These are phyloP conservation scores for Blastobotrys capitulatus DNA, from an alignment of 1,139 yeast species.

Conservation along the genomic window DNA sequence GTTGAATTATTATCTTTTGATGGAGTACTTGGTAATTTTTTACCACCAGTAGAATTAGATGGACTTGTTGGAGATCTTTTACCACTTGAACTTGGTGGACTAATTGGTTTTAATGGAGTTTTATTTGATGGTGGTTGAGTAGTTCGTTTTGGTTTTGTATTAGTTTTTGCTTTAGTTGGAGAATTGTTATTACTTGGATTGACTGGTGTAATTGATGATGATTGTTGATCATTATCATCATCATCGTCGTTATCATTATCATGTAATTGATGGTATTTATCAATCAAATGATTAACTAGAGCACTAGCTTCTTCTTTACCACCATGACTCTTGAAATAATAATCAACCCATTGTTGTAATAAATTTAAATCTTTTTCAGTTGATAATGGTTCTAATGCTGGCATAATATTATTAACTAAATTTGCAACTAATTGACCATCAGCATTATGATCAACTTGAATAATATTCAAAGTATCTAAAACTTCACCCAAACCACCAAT, in stretches of 20 bases:
- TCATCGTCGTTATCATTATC: not conserved
- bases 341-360: conserved; percentile 1
- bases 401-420: conserved; percentile 4
- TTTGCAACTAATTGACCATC: not conserved
- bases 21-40: no score
- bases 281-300: not conserved
- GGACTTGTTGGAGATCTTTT: no score
- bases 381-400: not conserved
- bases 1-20: no score
- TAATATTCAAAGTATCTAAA: not conserved
- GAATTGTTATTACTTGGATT: no score
- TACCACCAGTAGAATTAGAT: no score
- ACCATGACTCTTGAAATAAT: not conserved
- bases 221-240: no score
- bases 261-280: not conserved
- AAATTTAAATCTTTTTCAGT: not conserved
- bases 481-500: conserved; percentile 3
- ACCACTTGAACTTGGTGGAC: no score
- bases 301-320: not conserved
- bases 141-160: no score
- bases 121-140: no score
- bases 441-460: not conserved
- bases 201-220: no score
- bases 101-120: no score
- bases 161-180: no score